Conservation (phyloP, 2,329 filamentous ascomycete genomes). For the Fusarium mangiferae region DNA sequence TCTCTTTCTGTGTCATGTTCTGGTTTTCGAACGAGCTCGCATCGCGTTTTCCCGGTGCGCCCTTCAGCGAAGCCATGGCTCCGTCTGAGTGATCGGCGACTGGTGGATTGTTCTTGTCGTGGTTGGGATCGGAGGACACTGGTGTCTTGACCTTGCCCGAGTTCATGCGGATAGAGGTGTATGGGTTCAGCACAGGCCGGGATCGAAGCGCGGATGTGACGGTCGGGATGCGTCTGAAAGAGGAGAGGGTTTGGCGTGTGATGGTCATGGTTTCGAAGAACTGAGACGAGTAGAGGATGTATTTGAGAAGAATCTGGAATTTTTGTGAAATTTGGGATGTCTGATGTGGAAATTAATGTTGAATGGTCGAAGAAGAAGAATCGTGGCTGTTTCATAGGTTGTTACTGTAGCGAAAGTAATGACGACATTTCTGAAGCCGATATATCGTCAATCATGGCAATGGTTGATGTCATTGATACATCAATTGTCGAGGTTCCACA, state of each 20-base stretch:
- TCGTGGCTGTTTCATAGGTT: neutral
- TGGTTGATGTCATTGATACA: slow-evolving; percentile 33
- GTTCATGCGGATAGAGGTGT: neutral
- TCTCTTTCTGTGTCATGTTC: slow-evolving; percentile 17
- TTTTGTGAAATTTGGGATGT: neutral
- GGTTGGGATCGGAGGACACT: slow-evolving; percentile 3
- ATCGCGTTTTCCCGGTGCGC: slow-evolving; percentile 1
- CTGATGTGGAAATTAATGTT: neutral
- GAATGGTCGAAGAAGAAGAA: neutral
- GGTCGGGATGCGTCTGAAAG: neutral
- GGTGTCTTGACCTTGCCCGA: slow-evolving; percentile 13
- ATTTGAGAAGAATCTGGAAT: accelerated
- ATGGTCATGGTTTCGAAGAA: neutral
- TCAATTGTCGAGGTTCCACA: slow-evolving; percentile 1
- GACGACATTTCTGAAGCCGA: slow-evolving; percentile 19
- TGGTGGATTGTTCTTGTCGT: neutral
- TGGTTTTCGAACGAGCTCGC: slow-evolving; percentile 8
- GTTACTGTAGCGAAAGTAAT: neutral
- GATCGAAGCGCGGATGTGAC: neutral
- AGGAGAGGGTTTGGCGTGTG: neutral
- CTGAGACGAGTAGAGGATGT: neutral
- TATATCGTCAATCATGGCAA: slow-evolving; percentile 1
- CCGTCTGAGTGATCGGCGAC: slow-evolving; percentile 8
- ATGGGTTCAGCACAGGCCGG: neutral
- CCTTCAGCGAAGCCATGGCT: slow-evolving; percentile 24